Base-by-base conservation (phyloP, 106 monocot genomes). In the Cymbidium sinense region DNA sequence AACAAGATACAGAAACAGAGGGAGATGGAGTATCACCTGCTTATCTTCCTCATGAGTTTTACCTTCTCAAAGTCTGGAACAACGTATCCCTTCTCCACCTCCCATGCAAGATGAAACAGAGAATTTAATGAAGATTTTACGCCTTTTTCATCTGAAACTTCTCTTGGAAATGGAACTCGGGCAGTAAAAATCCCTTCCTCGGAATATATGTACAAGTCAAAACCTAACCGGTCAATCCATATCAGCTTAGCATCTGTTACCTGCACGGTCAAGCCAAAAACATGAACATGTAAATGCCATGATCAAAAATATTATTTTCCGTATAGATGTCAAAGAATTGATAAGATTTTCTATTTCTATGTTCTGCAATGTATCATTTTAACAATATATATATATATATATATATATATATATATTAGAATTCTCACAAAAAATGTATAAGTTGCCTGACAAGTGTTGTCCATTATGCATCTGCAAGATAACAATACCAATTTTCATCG, bases 31-130 rank as follows among this genome's bases (percentile, higher is more conserved):
- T n/a, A 15, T 34, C 20, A 28, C 86, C 88, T 89, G 70, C 90
- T 88, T 15, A 92, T 82, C 85, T 77, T 94, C 80, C 89, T 94
- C 78, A 92, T 70, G 64, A 64, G 43, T 27, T 77, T 83, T 28
- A 94, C 87, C 69, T 87, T 94, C 76, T 94, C 92, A 83, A 94
- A 92, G 23, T 94, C 90, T 47, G 82, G 84, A 79, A 44, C 28
- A 7, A 70, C 85, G 29, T 84, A 91, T 41, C 61, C 89, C 82
- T 90, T 96, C 89, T 96, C 96, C 19, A 94, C 83, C 81, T 94
- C 96, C 96, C 96, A 94, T 44, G 96, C 93, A 54, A 87, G 89
- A 79, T 96, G 96, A 73, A 92, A 77, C 98, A 98, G 94, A 20
- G 79, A 90, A 58, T 98, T 98, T 83, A 98, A 98, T 7, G 94